Evolutionary conservation across 768 basidiomycete species (phyloP), one percentile per base, ranked within the genome.

Genomic region (Lactarius tabidus): DNA sequence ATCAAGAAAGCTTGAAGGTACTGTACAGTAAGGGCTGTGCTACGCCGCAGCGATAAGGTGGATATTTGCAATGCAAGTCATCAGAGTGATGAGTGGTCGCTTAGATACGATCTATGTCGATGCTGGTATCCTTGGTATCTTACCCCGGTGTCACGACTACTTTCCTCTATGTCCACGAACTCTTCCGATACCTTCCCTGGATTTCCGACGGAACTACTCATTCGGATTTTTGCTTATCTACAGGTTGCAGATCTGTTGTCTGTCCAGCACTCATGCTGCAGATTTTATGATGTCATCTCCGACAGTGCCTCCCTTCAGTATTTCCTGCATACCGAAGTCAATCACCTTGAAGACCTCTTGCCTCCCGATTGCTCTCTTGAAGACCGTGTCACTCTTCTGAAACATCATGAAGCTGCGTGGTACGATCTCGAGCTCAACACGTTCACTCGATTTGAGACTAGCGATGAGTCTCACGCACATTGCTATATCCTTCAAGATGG

Each of bases 241-340:
- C 36, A 51, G 7, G 51, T 26, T 18, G 26, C 18, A n/a, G 51
- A 53, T n/a, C 28, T 60, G 51, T 38, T 39, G 10, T 52, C 60
- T 1, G 51, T 53, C 26, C 60, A 53, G 51, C 51, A 20, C 36
- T 53, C 60, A 12, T 60, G 60, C 45, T 51, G 28, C 51, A 53
- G 17, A n/a, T 35, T 41, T 20, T 23, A 12, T 20, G 28, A 53
- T 38, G 45, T 60, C 51, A 26, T 60, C 36, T 18, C 51, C 10
- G 15, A 15, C 38, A 52, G 43, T 5, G 26, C 28, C 12, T 31
- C 26, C 14, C 60, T 60, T n/a, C 60, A 60, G 2, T 60, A 60
- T n/a, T 20, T 53, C 51, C 60, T 60, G 28, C 51, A 12, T 23
- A 28, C 28, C 2, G 26, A 53, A 20, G 18, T 53, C 10, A 52